phyloP scores from a whole-genome alignment of 306 rosid species.

The Morella rubra region DNA sequence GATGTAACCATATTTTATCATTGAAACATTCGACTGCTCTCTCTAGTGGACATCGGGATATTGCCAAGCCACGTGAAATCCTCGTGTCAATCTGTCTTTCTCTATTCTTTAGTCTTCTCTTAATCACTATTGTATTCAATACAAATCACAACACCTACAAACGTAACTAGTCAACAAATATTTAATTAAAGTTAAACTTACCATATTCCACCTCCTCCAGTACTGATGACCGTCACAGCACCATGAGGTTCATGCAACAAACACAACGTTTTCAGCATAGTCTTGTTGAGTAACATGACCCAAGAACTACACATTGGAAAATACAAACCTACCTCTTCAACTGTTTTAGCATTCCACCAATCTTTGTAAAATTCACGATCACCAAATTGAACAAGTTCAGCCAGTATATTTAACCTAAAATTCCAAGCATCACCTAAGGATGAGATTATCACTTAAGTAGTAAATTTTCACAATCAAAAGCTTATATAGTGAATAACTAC shows the following conservation, averaged over 20 bases:
- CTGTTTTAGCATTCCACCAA: slow-evolving; percentile 99
- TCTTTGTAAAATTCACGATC: slow-evolving; percentile 95
- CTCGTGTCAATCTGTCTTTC: too few species aligned
- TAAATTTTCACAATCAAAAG: slow-evolving; percentile 16
- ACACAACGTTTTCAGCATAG: slow-evolving; percentile 28
- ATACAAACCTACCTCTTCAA: slow-evolving; percentile 69
- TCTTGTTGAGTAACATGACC: slow-evolving; percentile 15
- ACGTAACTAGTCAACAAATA: slow-evolving; percentile 9
- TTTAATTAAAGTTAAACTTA: slow-evolving; percentile 37
- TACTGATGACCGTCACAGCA: slow-evolving; percentile 66
- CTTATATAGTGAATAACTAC: slow-evolving; percentile 9
- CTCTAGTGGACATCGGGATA: too few species aligned
- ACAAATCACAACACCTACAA: too few species aligned
- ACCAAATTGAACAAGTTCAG: slow-evolving; percentile 95
- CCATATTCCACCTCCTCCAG: slow-evolving; percentile 99
- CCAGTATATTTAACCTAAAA: slow-evolving; percentile 93
- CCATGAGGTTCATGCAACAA: slow-evolving; percentile 36
- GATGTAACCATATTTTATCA: too few species aligned
- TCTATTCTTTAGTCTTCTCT: too few species aligned
- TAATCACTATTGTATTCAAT: too few species aligned
- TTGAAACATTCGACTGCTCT: too few species aligned
- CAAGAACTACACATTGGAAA: slow-evolving; percentile 20
- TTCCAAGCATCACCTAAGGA: slow-evolving; percentile 26
- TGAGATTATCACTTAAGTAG: slow-evolving; percentile 24
- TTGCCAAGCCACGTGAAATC: too few species aligned